Base-by-base conservation (phyloP, 2,329 filamentous ascomycete genomes). In the Fusarium dimerum region DNA sequence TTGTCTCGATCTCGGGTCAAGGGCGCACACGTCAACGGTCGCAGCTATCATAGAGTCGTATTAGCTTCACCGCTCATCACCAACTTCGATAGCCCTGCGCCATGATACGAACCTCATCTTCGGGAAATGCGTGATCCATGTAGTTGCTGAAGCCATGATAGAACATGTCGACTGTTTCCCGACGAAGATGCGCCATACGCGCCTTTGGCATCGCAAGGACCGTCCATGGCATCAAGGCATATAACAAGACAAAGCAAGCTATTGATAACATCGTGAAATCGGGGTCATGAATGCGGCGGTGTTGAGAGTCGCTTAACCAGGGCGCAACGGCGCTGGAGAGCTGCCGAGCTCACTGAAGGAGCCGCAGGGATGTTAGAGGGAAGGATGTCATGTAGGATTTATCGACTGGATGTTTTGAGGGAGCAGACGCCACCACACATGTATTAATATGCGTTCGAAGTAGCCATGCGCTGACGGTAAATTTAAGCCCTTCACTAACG, bases 71-170 rank as follows among this genome's bases (percentile, higher is more conserved):
- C 29, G 20, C 20, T 45, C 9, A 40, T 16, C 13, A 32, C 15
- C 11, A 39, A 29, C 20, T 32, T 29, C 13, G 45, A 16, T 7
- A 16, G 39, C 20, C 16, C 17, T 36, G 55, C 64, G 38, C 54
- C 32, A 30, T 30, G 30, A 39, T 62, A 34, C 47, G n/a, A n/a
- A 86, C 84, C 82, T 94, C 94, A 68, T 99, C 94, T 72, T 97
- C 94, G 12, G 94, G 94, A 67, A 97, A 99, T 52, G 92, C 94
- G 72, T 96, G 81, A 60, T 83, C 76, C 86, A 97, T 94, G 77
- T 99, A 99, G 72, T 93, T 96, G 74, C 92, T 86, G 76, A 87
- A 97, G 54, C 94, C 94, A 78, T 99, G 94, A 72, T 96, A 96
- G 77, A 97, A 97, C 81, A 97, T 91, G 62, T 90, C 81, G 52